Evolutionary conservation across 176 grass and related monocot species (phyloP).

Genomic region (Calamus simplicifolius): DNA sequence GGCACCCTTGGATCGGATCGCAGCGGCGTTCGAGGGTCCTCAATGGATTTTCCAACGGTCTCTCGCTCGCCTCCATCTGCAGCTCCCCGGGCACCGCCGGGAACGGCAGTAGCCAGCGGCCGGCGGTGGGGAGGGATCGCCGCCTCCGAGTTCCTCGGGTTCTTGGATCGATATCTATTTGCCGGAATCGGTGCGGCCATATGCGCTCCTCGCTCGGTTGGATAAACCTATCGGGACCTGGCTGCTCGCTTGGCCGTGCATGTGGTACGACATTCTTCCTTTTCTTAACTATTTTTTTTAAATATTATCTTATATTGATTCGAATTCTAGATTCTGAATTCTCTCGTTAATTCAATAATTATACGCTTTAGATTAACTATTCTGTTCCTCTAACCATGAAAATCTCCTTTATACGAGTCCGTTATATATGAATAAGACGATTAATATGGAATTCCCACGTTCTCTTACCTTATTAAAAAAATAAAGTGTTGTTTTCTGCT

Average conservation of each 20-base stretch:
- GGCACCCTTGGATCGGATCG: background rate
- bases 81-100: background rate
- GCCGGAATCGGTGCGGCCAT: constrained; percentile 42
- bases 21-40: constrained; percentile 8
- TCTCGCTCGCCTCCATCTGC: background rate
- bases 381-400: too few species aligned
- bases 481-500: too few species aligned
- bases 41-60: background rate
- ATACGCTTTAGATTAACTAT: too few species aligned
- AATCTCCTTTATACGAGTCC: too few species aligned
- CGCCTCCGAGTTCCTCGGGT: background rate
- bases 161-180: constrained; percentile 66
- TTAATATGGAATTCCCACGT: too few species aligned
- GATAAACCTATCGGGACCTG: constrained; percentile 80
- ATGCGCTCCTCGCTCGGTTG: constrained; percentile 68
- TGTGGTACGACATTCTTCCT: constrained; percentile 35
- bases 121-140: constrained; percentile 2
- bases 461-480: too few species aligned
- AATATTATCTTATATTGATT: background rate
- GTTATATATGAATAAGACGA: too few species aligned
- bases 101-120: background rate
- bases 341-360: too few species aligned
- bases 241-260: constrained; percentile 81
- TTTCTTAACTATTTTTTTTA: background rate
- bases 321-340: too few species aligned